phyloP scores from a whole-genome alignment of 306 rosid genomes.

The Begonia loranthoides region DNA sequence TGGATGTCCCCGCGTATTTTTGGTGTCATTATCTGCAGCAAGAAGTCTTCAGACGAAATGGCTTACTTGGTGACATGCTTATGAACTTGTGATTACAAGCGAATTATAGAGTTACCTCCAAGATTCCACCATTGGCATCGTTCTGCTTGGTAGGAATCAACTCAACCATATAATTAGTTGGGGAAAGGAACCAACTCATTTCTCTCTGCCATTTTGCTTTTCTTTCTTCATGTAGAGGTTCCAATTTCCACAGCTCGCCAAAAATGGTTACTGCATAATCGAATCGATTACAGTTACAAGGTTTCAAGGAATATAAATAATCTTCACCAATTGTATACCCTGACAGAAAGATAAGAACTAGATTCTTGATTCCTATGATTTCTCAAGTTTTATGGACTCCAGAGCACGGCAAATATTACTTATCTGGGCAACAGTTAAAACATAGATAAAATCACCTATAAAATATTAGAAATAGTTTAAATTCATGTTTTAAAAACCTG shows the following conservation, averaged over 20 bases:
- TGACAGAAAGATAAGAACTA: no score
- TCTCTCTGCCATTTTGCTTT: slow-evolving; percentile 70
- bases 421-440: no score
- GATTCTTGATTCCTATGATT: no score
- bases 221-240: slow-evolving; percentile 72
- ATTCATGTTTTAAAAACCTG: slow-evolving; percentile 27
- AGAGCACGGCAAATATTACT: no score
- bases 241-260: slow-evolving; percentile 95
- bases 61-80: no score
- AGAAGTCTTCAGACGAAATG: no score
- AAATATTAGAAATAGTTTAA: no score
- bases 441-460: no score
- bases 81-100: background rate
- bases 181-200: slow-evolving; percentile 89
- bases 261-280: slow-evolving; percentile 57
- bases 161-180: slow-evolving; percentile 88
- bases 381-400: no score
- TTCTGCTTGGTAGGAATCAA: slow-evolving; percentile 89
- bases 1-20: slow-evolving; percentile 85
- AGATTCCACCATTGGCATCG: slow-evolving; percentile 58
- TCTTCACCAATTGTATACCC: no score
- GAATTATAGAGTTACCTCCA: slow-evolving; percentile 52
- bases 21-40: slow-evolving; percentile 79
- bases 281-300: background rate
- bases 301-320: no score